Evolutionary conservation across 169 alveolate genomes (phyloP).

Genomic region (Perkinsus chesapeaki): DNA sequence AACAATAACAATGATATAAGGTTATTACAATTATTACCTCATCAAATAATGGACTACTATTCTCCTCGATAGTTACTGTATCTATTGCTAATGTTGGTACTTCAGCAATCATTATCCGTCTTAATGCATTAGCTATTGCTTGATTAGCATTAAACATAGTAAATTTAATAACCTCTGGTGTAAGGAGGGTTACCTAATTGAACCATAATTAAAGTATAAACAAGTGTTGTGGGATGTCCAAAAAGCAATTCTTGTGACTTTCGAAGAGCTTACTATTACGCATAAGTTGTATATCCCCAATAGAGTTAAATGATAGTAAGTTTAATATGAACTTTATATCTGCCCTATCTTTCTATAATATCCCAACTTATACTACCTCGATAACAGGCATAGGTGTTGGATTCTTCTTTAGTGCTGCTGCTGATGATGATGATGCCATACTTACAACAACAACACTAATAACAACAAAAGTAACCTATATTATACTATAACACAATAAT

Average conservation of each 20-base stretch:
- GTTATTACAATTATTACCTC: constrained; percentile 22
- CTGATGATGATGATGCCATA: background rate
- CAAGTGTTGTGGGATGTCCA: background rate
- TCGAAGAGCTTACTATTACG: too few relatives aligned
- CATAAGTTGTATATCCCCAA: too few relatives aligned
- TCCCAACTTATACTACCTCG: background rate
- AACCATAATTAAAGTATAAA: background rate
- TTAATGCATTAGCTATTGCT: constrained; percentile 60
- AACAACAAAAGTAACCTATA: too few relatives aligned
- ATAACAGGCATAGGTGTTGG: background rate
- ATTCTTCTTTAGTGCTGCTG: background rate
- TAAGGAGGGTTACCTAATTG: background rate
- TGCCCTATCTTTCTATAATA: too few relatives aligned
- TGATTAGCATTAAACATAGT: background rate
- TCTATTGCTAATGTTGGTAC: constrained; percentile 77
- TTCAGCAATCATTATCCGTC: constrained; percentile 70
- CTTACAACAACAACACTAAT: too few relatives aligned
- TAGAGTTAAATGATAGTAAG: too few relatives aligned
- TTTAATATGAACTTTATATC: too few relatives aligned
- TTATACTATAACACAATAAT: too few relatives aligned
- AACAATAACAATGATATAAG: background rate
- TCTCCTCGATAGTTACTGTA: constrained; percentile 56
- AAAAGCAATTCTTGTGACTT: too few relatives aligned
- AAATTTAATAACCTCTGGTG: background rate
- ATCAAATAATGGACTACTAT: constrained; percentile 67